Conservation (phyloP, 148 eudicot species). For the Pouteria glomerata region DNA sequence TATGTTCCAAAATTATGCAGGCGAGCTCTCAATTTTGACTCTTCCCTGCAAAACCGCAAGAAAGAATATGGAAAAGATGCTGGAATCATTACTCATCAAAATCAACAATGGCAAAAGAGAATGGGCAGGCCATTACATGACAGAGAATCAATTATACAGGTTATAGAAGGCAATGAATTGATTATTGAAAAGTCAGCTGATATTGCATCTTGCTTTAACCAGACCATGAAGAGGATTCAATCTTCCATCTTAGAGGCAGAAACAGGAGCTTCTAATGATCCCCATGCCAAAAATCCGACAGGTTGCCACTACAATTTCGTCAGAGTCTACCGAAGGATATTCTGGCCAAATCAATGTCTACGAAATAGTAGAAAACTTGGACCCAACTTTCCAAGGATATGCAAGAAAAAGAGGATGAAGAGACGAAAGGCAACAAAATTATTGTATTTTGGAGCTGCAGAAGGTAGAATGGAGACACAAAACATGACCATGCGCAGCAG, state of each 20-base stretch:
- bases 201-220: not conserved
- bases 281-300: not conserved
- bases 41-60: too few species aligned
- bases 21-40: conserved; percentile 10
- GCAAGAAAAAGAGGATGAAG: too few species aligned
- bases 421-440: too few species aligned
- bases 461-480: too few species aligned
- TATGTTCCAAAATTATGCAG: too few species aligned
- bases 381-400: too few species aligned
- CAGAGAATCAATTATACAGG: not conserved
- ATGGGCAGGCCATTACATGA: not conserved
- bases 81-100: conserved; percentile 1
- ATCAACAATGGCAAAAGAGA: conserved; percentile 1
- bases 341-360: too few species aligned
- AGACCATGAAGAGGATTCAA: not conserved
- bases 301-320: too few species aligned
- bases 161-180: not conserved
- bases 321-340: too few species aligned
- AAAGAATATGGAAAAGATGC: not conserved
- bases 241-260: not conserved
- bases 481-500: too few species aligned
- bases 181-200: not conserved
- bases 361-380: too few species aligned
- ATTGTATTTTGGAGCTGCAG: too few species aligned
- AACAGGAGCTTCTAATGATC: not conserved